Conservation (phyloP, 805 yeast species). For the Yarrowia keelungensis region DNA sequence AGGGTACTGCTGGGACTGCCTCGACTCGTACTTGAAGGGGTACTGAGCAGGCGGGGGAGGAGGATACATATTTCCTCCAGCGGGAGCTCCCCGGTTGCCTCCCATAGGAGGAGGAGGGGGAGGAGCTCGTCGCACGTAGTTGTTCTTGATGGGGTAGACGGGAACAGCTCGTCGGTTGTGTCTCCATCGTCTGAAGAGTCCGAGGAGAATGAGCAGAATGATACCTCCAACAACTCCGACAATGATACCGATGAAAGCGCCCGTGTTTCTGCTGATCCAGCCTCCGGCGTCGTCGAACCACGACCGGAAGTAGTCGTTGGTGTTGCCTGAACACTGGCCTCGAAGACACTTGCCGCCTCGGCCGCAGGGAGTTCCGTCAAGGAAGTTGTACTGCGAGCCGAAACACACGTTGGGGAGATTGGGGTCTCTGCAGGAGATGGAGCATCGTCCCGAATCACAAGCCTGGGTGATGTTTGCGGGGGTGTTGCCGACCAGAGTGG, state of each 20-base stretch:
- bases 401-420: constrained; percentile 45
- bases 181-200: constrained; percentile 34
- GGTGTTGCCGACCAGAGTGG: constrained; percentile 41
- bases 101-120: constrained; percentile 23
- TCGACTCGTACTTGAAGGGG: constrained; percentile 27
- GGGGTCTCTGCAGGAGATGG: constrained; percentile 46
- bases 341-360: constrained; percentile 46
- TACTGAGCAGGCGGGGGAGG: constrained; percentile 37
- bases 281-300: constrained; percentile 40
- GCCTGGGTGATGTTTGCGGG: constrained; percentile 46
- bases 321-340: constrained; percentile 49
- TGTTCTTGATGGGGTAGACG: constrained; percentile 9
- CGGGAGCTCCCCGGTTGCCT: not conserved
- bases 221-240: constrained; percentile 43
- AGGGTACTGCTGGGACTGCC: constrained; percentile 32
- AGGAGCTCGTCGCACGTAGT: constrained; percentile 19
- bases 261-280: constrained; percentile 43
- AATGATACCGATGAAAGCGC: constrained; percentile 44
- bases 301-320: constrained; percentile 40
- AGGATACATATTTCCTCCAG: constrained; percentile 12
- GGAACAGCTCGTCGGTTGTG: not conserved
- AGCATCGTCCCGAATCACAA: constrained; percentile 45
- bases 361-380: constrained; percentile 51
- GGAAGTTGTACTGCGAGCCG: constrained; percentile 46
- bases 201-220: constrained; percentile 22